Evolutionary conservation across 2,329 filamentous ascomycete species (phyloP), one percentile per base, ranked within the genome.

Genomic region (Thermoascus crustaceus): DNA sequence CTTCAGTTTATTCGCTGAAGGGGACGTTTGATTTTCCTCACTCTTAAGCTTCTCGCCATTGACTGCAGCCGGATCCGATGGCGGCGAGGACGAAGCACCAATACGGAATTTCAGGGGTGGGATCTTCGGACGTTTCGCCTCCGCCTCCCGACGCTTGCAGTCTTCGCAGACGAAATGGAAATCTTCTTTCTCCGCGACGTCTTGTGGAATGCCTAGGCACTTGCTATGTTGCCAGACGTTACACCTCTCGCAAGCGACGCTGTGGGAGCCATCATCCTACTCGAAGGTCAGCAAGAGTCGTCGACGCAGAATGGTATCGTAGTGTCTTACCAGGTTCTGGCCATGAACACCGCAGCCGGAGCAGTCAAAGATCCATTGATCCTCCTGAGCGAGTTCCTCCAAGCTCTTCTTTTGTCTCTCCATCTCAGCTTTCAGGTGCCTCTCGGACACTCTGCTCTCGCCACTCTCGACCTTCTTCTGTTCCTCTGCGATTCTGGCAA

Each of bases 151-250:
- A 10, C 73, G 77, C 48, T 76, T 78, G 66, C 91, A 98, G 31
- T 81, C 78, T 21, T 67, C 67, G 64, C 89, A 96, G 45, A 94
- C 61, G 53, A 94, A 94, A 42, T 85, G 79, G 52, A 96, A 96
- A 46, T 93, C 84, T 1, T 85, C 78, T 30, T 79, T 72, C 45
- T 94, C 89, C 1, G 87, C 88, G 43, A 88, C 82, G 40, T 73
- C 67, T 49, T 93, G 76, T 30, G 75, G 74, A 44, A 96, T 83
- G 25, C 80, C 82, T 40, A 94, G 75, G 54, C 91, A 98, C 50
- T 83, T 85, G 68, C 87, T 94, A 55, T 98, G 91, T 57, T 96
- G 89, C 91, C 91, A 98, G 31, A 94, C 81, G 54, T 82, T 93
- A 68, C 91, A 98, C 47, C 73, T 80, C 55, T 98, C 91, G 62